Conservation (phyloP, 345 rosid genomes). For the Laguncularia racemosa region DNA sequence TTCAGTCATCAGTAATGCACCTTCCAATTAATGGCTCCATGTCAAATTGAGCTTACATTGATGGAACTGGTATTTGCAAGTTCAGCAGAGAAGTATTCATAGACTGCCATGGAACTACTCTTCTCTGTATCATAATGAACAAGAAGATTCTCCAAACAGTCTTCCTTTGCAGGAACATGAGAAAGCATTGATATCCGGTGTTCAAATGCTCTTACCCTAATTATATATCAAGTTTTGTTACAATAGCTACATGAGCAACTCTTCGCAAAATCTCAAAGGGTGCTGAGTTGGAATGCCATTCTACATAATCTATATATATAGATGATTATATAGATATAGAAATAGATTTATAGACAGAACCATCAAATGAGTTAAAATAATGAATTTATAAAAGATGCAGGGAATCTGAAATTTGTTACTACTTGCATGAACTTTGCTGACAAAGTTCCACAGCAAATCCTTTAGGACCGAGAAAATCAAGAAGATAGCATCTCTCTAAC, state of each 20-base stretch:
- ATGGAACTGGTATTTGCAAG: constrained; percentile 23
- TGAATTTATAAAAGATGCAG: neutral
- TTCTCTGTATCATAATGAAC: constrained; percentile 43
- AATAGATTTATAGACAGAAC: neutral
- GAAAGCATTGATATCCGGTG: constrained; percentile 52
- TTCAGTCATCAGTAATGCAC: neutral
- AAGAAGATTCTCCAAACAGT: constrained; percentile 23
- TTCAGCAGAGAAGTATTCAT: constrained; percentile 48
- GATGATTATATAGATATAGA: no score
- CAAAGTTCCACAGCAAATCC: constrained; percentile 37
- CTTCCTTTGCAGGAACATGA: constrained; percentile 15
- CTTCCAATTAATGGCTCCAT: constrained; percentile 1
- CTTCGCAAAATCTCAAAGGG: no score
- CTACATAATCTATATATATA: no score
- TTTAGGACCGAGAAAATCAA: constrained; percentile 56
- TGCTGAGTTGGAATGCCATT: no score
- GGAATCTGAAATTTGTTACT: constrained; percentile 16
- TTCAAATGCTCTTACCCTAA: constrained; percentile 73
- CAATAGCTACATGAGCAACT: neutral
- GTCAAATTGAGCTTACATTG: constrained; percentile 30
- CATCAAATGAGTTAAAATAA: neutral
- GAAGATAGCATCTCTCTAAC: constrained; percentile 56
- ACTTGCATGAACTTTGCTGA: constrained; percentile 44
- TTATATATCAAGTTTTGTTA: neutral
- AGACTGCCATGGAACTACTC: constrained; percentile 65